phyloP scores from a whole-genome alignment of 2,329 filamentous ascomycete genomes.

The Colletotrichum magnum region DNA sequence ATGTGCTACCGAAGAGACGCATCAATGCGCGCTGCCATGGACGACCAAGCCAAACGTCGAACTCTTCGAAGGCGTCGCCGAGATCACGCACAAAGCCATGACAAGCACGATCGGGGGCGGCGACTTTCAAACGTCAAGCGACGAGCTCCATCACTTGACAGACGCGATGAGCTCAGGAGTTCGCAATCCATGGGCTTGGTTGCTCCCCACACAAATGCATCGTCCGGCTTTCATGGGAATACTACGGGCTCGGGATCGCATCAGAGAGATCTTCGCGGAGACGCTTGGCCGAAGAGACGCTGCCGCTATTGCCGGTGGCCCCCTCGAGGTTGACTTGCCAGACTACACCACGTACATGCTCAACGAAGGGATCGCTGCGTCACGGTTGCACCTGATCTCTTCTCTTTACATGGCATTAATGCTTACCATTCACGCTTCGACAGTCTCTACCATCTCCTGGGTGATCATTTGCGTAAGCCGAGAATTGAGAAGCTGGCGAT shows the following conservation, averaged over 20 bases:
- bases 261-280: slow-evolving; percentile 41
- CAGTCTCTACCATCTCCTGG: slow-evolving; percentile 39
- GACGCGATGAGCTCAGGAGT: slow-evolving; percentile 39
- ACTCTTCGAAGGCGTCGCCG: slow-evolving; percentile 37
- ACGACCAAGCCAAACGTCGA: slow-evolving; percentile 17
- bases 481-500: not conserved
- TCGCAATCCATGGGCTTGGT: slow-evolving; percentile 28
- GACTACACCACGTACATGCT: slow-evolving; percentile 43
- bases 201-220: slow-evolving; percentile 41
- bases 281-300: slow-evolving; percentile 36
- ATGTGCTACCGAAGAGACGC: slow-evolving; percentile 41
- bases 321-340: slow-evolving; percentile 20
- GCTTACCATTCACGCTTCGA: slow-evolving; percentile 41
- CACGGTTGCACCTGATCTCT: slow-evolving; percentile 32
- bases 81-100: slow-evolving; percentile 37
- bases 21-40: slow-evolving; percentile 39
- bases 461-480: slow-evolving; percentile 40
- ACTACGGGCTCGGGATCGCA: slow-evolving; percentile 34
- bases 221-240: slow-evolving; percentile 35
- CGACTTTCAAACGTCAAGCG: slow-evolving; percentile 40
- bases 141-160: slow-evolving; percentile 39
- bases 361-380: slow-evolving; percentile 35
- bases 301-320: slow-evolving; percentile 17
- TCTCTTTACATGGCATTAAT: slow-evolving; percentile 41
- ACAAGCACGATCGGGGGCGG: slow-evolving; percentile 41